Percentiles rank a stretch among this genome's conserved stretches.
These are phyloP conservation scores for Suillus ampliporus DNA, from an alignment of 768 basidiomycete genomes.

Conservation along the genomic window DNA sequence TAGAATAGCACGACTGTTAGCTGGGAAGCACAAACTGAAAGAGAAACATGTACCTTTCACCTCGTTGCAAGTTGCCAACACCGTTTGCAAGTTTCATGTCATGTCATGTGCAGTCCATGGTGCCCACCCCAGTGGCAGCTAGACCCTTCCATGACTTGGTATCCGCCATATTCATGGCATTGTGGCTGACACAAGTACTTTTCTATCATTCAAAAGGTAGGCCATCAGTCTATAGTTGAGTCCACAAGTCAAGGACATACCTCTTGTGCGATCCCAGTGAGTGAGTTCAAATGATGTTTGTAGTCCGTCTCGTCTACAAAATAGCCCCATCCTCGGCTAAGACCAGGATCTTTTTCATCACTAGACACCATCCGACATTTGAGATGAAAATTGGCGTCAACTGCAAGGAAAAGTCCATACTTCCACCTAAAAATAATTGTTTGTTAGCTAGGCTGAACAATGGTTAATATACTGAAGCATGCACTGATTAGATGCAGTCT, in stretches of 20 bases:
- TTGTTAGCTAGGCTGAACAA: too few species aligned
- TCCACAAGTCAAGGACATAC: conserved; percentile 14
- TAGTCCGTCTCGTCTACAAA: conserved; percentile 31
- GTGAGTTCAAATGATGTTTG: conserved; percentile 16
- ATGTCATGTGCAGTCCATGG: conserved; percentile 20
- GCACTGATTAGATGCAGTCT: neutral
- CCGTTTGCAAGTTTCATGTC: conserved; percentile 23
- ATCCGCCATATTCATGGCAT: neutral
- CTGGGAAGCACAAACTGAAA: neutral
- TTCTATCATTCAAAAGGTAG: conserved; percentile 10
- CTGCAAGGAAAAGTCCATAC: conserved; percentile 28
- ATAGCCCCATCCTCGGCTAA: conserved; percentile 33
- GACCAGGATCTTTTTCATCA: conserved; percentile 32
- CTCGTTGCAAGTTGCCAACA: conserved; percentile 17
- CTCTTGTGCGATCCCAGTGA: conserved; percentile 16
- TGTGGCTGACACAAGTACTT: conserved; percentile 25
- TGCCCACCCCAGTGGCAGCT: conserved; percentile 14
- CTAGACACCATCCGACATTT: conserved; percentile 31
- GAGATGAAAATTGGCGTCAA: conserved; percentile 41
- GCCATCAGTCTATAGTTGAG: too few species aligned
- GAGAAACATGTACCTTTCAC: conserved; percentile 11
- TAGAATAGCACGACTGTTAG: neutral
- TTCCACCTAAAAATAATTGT: conserved; percentile 28
- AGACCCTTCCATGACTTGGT: conserved; percentile 17
- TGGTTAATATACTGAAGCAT: neutral